Percentiles rank a stretch among this genome's conserved stretches.
phyloP scores from a whole-genome alignment of 169 alveolate genomes.

The Cardiosporidium cionae region DNA sequence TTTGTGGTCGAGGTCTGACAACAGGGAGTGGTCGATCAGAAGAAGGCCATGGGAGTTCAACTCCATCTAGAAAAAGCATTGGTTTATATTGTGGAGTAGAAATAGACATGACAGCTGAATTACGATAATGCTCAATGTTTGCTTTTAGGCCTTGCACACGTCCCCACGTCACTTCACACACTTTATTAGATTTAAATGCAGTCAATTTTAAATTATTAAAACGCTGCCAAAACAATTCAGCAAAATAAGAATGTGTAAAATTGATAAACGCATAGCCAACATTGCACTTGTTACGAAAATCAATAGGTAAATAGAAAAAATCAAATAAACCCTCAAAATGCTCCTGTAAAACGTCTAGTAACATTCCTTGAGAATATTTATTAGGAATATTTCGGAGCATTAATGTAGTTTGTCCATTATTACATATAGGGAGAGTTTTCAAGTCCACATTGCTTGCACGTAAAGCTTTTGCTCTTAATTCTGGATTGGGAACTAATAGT shows the following conservation, averaged over 20 bases:
- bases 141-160: slow-evolving; percentile 50
- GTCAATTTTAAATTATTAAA: slow-evolving; percentile 33
- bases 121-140: slow-evolving; percentile 42
- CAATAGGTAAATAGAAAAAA: slow-evolving; percentile 72
- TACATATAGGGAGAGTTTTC: not conserved
- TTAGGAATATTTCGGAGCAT: slow-evolving; percentile 76
- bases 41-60: slow-evolving; percentile 41
- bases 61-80: slow-evolving; percentile 40
- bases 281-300: slow-evolving; percentile 62
- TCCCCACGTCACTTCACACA: slow-evolving; percentile 40
- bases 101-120: slow-evolving; percentile 47
- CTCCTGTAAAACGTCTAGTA: slow-evolving; percentile 1
- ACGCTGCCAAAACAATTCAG: slow-evolving; percentile 32
- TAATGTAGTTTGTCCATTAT: slow-evolving; percentile 41
- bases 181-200: slow-evolving; percentile 42
- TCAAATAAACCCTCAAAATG: slow-evolving; percentile 53
- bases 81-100: slow-evolving; percentile 48
- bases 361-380: slow-evolving; percentile 50
- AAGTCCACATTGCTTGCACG: not conserved
- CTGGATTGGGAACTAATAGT: not conserved
- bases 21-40: slow-evolving; percentile 46
- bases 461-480: not conserved
- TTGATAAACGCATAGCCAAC: slow-evolving; percentile 75
- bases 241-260: slow-evolving; percentile 44
- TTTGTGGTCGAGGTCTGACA: slow-evolving; percentile 20